These are phyloP conservation scores for Hyaloscypha finlandica DNA, from an alignment of 495 filamentous ascomycete species.

Conservation along the genomic window DNA sequence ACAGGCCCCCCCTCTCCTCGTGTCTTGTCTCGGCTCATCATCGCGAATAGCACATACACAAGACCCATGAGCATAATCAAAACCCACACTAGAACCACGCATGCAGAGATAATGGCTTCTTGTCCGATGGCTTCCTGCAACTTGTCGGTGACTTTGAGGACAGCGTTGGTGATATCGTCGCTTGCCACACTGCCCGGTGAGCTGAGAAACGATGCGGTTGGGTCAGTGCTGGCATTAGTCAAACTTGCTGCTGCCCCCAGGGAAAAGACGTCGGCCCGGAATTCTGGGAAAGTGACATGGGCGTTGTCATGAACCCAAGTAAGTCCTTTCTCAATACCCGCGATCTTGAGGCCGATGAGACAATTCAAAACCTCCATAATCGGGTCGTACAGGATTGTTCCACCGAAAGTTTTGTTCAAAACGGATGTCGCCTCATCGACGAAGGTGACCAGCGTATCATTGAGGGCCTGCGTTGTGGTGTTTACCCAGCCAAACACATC, in stretches of 20 bases:
- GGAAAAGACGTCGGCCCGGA: constrained; percentile 82
- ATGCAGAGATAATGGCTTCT: constrained; percentile 62
- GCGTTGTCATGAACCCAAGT: constrained; percentile 90
- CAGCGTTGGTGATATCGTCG: constrained; percentile 78
- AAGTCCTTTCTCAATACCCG: constrained; percentile 75
- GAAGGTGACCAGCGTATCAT: constrained; percentile 82
- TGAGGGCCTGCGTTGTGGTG: constrained; percentile 76
- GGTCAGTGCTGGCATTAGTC: constrained; percentile 44
- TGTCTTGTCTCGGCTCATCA: constrained; percentile 50
- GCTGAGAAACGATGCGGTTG: constrained; percentile 72
- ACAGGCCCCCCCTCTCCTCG: constrained; percentile 50
- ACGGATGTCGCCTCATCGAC: constrained; percentile 69
- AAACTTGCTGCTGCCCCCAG: constrained; percentile 70
- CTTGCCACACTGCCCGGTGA: constrained; percentile 56
- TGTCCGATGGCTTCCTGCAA: constrained; percentile 62
- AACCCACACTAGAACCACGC: constrained; percentile 72
- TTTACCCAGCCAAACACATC: constrained; percentile 89
- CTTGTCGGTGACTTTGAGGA: constrained; percentile 62
- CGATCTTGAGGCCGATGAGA: constrained; percentile 73
- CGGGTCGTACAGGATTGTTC: constrained; percentile 72
- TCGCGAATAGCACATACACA: constrained; percentile 59
- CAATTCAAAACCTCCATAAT: constrained; percentile 75
- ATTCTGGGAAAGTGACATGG: constrained; percentile 74
- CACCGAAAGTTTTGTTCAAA: constrained; percentile 76
- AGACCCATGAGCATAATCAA: constrained; percentile 74